phyloP scores from a whole-genome alignment of 2,329 filamentous ascomycete genomes.

The Fusarium heterosporum region DNA sequence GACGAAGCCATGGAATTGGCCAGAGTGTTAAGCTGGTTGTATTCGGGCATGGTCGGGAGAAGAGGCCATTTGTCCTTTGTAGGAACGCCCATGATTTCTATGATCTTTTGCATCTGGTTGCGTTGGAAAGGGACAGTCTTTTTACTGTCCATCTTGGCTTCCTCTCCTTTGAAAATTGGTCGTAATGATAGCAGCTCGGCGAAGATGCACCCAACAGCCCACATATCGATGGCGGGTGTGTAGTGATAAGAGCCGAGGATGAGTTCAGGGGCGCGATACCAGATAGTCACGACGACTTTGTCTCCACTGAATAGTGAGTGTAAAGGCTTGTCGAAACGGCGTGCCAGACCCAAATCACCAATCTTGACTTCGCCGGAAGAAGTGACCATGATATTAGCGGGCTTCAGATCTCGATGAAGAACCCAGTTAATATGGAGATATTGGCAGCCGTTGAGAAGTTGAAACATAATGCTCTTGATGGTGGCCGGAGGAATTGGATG shows the following conservation, averaged over 20 bases:
- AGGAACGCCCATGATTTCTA: conserved; percentile 93
- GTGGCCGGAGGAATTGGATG: conserved; percentile 89
- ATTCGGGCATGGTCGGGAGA: conserved; percentile 88
- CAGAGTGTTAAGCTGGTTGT: conserved; percentile 72
- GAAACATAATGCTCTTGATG: conserved; percentile 94
- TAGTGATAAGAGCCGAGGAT: conserved; percentile 95
- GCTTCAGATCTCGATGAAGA: conserved; percentile 94
- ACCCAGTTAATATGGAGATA: conserved; percentile 98
- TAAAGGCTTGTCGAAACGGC: conserved; percentile 92
- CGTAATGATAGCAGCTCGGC: conserved; percentile 90
- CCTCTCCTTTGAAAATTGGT: conserved; percentile 98
- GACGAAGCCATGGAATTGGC: conserved; percentile 60
- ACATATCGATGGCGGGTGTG: conserved; percentile 95
- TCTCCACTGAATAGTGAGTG: conserved; percentile 93
- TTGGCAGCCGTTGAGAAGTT: conserved; percentile 92
- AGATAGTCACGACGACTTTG: conserved; percentile 98
- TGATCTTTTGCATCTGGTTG: conserved; percentile 99
- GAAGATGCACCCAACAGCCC: conserved; percentile 98
- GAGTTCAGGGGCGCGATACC: conserved; percentile 96
- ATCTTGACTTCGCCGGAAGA: conserved; percentile 91
- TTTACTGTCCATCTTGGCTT: conserved; percentile 98
- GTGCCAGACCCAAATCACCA: conserved; percentile 90
- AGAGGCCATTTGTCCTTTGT: conserved; percentile 91
- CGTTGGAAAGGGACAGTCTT: conserved; percentile 97
- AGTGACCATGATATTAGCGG: conserved; percentile 98